These are phyloP conservation scores for Diutina scorzettiae DNA, from an alignment of 1,139 yeast species.

Conservation along the genomic window DNA sequence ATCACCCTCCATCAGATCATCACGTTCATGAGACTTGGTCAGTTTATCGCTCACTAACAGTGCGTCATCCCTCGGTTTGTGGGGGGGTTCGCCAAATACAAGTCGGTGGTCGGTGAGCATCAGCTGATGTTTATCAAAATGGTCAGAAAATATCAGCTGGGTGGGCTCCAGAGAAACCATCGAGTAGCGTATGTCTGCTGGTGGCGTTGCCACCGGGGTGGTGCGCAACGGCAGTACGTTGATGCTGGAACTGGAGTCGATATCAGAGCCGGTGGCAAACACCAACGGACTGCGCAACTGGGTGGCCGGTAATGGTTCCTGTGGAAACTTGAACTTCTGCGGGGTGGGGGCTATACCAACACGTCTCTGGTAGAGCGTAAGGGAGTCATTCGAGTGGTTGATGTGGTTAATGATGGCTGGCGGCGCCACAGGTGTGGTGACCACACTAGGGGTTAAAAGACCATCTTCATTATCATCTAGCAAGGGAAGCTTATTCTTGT, in stretches of 20 bases:
- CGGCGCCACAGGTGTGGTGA: not conserved
- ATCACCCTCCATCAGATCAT: not conserved
- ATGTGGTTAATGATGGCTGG: not conserved
- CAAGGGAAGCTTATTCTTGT: not conserved
- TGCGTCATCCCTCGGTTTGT: not conserved
- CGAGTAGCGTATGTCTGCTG: not conserved
- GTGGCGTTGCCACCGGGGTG: not conserved
- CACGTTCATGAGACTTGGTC: not conserved
- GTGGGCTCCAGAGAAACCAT: not conserved
- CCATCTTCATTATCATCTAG: not conserved
- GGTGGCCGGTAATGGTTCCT: not conserved
- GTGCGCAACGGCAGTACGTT: conserved; percentile 1
- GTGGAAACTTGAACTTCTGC: not conserved
- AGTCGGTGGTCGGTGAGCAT: conserved; percentile 2
- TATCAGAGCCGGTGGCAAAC: not conserved
- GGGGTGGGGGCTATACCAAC: not conserved
- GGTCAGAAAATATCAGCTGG: conserved; percentile 3
- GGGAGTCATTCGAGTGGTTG: not conserved
- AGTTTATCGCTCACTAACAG: not conserved
- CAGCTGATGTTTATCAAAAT: not conserved
- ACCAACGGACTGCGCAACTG: not conserved
- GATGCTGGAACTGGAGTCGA: not conserved
- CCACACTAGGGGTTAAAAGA: not conserved
- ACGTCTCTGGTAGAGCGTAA: not conserved
- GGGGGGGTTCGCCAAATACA: not conserved